Percentiles rank a stretch among this genome's conserved stretches.
phyloP scores from a whole-genome alignment of 1,284 basidiomycete genomes.

The Sanghuangporus weigelae region DNA sequence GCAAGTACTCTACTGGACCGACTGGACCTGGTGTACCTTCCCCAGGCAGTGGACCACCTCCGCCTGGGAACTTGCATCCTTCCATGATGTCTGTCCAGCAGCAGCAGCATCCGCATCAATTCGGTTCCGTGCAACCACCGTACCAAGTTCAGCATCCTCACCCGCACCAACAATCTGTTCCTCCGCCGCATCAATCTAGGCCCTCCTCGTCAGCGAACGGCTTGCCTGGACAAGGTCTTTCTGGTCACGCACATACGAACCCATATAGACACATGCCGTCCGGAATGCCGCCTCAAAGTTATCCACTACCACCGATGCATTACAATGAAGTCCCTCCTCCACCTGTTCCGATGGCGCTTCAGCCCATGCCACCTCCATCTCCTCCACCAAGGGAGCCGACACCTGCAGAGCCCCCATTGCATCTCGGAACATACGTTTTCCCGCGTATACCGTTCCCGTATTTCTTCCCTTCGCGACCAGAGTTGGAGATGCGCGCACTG shows the following conservation, averaged over 20 bases:
- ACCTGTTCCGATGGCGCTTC: slow-evolving; percentile 15
- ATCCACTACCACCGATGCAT: background rate
- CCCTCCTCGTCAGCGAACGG: slow-evolving; percentile 7
- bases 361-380: background rate
- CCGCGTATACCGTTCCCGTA: slow-evolving; percentile 39
- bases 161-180: slow-evolving; percentile 2
- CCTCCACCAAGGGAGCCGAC: background rate
- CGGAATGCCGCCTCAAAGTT: background rate
- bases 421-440: slow-evolving; percentile 54
- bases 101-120: slow-evolving; percentile 12
- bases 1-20: slow-evolving; percentile 11
- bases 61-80: background rate
- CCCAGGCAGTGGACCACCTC: background rate
- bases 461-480: slow-evolving; percentile 26
- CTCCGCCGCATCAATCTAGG: background rate
- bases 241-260: background rate
- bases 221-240: slow-evolving; percentile 2
- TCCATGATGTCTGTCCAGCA: slow-evolving; percentile 11
- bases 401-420: slow-evolving; percentile 26
- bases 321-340: slow-evolving; percentile 10
- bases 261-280: slow-evolving; percentile 5
- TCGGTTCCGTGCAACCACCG: background rate
- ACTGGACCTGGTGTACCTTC: slow-evolving; percentile 11
- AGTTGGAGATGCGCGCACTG: background rate
- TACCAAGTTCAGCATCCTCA: slow-evolving; percentile 4